Evolutionary conservation across 192 early-diverging fungal species (phyloP).

Genomic region (Mortierella hygrophila): DNA sequence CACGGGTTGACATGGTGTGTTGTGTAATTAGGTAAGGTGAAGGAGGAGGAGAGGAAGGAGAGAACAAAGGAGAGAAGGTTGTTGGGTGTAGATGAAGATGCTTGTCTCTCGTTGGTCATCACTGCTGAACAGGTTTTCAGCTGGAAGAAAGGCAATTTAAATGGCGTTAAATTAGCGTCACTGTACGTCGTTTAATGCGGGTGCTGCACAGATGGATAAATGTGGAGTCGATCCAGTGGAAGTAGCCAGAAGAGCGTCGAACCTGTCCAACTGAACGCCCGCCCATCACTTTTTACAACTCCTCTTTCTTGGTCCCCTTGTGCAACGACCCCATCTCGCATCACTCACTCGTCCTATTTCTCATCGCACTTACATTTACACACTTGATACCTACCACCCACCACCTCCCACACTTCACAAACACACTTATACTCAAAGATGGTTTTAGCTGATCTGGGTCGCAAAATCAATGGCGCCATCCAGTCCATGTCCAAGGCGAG

Average conservation of each 20-base stretch:
- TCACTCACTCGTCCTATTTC: neutral
- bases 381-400: neutral
- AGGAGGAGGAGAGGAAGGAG: neutral
- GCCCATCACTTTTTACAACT: neutral
- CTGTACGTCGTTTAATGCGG: neutral
- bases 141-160: neutral
- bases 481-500: slow-evolving; percentile 81
- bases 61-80: neutral
- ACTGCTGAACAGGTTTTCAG: neutral
- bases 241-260: neutral
- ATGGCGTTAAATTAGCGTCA: neutral
- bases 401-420: neutral
- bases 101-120: neutral
- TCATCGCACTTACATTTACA: neutral
- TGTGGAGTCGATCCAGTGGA: neutral
- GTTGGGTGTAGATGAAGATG: neutral
- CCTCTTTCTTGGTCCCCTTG: neutral
- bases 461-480: slow-evolving; percentile 88
- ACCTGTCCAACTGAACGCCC: neutral
- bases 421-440: slow-evolving; percentile 57
- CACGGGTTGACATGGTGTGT: slow-evolving; percentile 60
- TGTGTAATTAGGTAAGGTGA: neutral
- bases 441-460: slow-evolving; percentile 93
- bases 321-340: neutral
- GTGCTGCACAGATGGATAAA: neutral